Evolutionary conservation across 2,329 filamentous ascomycete genomes (phyloP).

Genomic region (Aspergillus aculeatinus): DNA sequence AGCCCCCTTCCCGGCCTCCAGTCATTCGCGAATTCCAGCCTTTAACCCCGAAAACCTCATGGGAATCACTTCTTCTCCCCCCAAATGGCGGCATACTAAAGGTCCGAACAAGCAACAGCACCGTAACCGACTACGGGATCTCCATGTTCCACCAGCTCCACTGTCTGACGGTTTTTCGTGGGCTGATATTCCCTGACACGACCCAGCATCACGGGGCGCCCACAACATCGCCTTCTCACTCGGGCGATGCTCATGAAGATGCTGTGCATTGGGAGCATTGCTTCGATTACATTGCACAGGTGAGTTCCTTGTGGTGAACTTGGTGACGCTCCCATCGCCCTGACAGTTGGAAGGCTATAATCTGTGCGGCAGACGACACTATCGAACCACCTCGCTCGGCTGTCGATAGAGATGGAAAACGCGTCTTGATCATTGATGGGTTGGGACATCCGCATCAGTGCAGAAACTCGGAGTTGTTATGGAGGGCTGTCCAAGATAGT

Average conservation of each 20-base stretch:
- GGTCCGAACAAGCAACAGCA: neutral
- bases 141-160: slow-evolving; percentile 17
- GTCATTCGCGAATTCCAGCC: neutral
- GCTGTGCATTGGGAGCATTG: slow-evolving; percentile 17
- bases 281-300: slow-evolving; percentile 19
- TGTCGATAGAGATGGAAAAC: neutral
- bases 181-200: slow-evolving; percentile 8
- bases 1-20: neutral
- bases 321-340: neutral
- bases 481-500: neutral
- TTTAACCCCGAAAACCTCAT: neutral
- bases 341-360: slow-evolving; percentile 3
- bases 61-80: slow-evolving; percentile 5
- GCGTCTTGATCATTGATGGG: neutral
- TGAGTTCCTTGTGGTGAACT: neutral
- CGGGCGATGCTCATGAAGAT: neutral
- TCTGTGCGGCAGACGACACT: slow-evolving; percentile 16
- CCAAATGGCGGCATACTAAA: neutral
- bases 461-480: neutral
- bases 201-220: slow-evolving; percentile 7
- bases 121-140: slow-evolving; percentile 7
- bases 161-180: slow-evolving; percentile 9
- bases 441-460: neutral
- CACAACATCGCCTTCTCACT: slow-evolving; percentile 2
- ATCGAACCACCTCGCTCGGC: slow-evolving; percentile 7